phyloP scores from a whole-genome alignment of 108 stramenopile species.

The Epipyxis sp. region DNA sequence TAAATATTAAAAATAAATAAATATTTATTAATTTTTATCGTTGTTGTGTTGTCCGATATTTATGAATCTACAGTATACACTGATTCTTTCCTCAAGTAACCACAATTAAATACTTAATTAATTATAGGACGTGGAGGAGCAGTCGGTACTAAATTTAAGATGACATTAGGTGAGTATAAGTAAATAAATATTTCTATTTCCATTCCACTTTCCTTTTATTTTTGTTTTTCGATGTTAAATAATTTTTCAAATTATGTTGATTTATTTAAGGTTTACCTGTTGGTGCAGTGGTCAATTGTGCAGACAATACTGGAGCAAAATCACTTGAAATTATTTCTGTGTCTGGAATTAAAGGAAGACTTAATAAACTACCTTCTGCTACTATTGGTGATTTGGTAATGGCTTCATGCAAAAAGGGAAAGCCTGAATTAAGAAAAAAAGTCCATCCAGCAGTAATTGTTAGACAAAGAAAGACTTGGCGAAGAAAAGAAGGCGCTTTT shows the following conservation, averaged over 20 bases:
- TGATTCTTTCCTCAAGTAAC: too few species aligned
- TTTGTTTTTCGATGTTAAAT: background rate
- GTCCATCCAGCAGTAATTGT: conserved; percentile 97
- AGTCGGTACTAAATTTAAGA: conserved; percentile 96
- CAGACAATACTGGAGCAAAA: conserved; percentile 99
- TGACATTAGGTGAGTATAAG: conserved; percentile 69
- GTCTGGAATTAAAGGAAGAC: conserved; percentile 91
- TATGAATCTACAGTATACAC: too few species aligned
- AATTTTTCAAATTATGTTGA: background rate
- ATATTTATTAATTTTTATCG: too few species aligned
- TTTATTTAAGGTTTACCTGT: conserved; percentile 76
- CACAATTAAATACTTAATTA: too few species aligned
- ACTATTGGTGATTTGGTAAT: conserved; percentile 96
- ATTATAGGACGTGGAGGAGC: conserved; percentile 45
- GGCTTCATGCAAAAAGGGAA: conserved; percentile 99
- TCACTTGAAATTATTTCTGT: conserved; percentile 97
- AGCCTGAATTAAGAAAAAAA: conserved; percentile 99
- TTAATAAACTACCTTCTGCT: conserved; percentile 96
- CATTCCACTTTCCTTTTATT: background rate
- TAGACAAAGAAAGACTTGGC: conserved; percentile 97
- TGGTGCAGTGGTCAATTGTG: conserved; percentile 98
- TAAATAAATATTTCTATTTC: background rate
- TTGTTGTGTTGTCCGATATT: too few species aligned
- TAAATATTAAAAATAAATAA: too few species aligned
- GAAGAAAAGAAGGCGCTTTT: conserved; percentile 98